phyloP scores from a whole-genome alignment of 208 protist species.

The Chromosphaera perkinsii region DNA sequence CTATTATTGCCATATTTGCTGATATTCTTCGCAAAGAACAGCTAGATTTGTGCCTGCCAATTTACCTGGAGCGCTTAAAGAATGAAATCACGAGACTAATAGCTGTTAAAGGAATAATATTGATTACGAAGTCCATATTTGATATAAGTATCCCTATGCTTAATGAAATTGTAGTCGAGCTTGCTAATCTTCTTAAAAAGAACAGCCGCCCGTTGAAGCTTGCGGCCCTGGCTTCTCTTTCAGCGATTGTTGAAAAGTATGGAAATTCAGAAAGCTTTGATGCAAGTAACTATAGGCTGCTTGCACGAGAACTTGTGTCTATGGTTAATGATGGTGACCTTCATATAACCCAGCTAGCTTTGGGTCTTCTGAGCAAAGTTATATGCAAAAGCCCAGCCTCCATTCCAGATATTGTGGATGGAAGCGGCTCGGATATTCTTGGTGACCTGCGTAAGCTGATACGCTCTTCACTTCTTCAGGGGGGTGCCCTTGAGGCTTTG shows the following conservation, averaged over 20 bases:
- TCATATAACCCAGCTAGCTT: not conserved
- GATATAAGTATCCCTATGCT: conserved; percentile 49
- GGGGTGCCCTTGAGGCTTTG: conserved; percentile 47
- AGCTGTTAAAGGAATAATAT: conserved; percentile 48
- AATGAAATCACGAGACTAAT: conserved; percentile 68
- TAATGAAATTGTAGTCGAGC: conserved; percentile 36
- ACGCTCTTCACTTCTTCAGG: conserved; percentile 60
- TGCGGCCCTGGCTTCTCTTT: conserved; percentile 50
- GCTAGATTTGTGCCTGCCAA: conserved; percentile 2
- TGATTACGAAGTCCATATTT: conserved; percentile 45
- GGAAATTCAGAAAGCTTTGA: not conserved
- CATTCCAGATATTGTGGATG: not conserved
- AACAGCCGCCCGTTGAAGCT: conserved; percentile 58
- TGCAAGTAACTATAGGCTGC: not conserved
- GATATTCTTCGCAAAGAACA: not conserved
- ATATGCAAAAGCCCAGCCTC: conserved; percentile 31
- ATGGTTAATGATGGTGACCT: not conserved
- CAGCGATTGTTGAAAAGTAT: conserved; percentile 33
- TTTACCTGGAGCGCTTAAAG: conserved; percentile 50
- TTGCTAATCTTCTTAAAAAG: conserved; percentile 63
- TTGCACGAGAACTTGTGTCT: not conserved
- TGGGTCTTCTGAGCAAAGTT: not conserved
- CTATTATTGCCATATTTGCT: conserved; percentile 41
- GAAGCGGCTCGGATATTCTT: not conserved
- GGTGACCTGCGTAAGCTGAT: conserved; percentile 43